A percentile compares a stretch with the other conserved stretches of the same genome.
phyloP scores from a whole-genome alignment of 345 rosid genomes.

The Salix exigua region DNA sequence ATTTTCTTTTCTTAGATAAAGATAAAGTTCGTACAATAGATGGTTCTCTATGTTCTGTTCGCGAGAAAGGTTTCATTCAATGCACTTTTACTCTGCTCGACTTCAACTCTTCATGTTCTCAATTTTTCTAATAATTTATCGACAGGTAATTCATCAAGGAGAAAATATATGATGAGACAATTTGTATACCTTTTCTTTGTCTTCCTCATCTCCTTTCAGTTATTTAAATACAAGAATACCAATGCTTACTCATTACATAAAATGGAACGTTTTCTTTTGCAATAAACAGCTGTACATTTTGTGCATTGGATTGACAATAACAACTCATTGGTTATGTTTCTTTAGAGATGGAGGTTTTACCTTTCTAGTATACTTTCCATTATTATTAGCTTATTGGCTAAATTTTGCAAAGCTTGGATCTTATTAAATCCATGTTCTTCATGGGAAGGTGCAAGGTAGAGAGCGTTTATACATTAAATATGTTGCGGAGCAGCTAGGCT shows the following conservation, averaged over 20 bases:
- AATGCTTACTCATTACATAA: no score
- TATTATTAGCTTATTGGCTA: not conserved
- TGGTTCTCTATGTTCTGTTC: no score
- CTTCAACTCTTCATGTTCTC: not conserved
- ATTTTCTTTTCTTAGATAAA: no score
- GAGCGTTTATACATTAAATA: constrained; percentile 68
- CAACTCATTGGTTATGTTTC: not conserved
- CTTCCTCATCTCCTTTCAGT: no score
- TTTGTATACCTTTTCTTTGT: no score
- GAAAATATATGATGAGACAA: no score
- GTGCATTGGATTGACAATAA: not conserved
- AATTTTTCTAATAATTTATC: not conserved
- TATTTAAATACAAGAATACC: no score
- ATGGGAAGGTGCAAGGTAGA: constrained; percentile 83
- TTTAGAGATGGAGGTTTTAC: not conserved
- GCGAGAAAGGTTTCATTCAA: not conserved
- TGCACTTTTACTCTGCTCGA: not conserved
- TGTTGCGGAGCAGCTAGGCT: constrained; percentile 71
- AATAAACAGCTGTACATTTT: not conserved
- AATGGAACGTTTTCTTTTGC: not conserved
- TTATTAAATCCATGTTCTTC: constrained; percentile 15
- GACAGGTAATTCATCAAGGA: no score
- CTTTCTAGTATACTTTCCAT: not conserved
- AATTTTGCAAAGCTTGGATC: constrained; percentile 7
- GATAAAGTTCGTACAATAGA: no score